Evolutionary conservation across 176 grass and related monocot species (phyloP).

Genomic region (Oryza punctata): DNA sequence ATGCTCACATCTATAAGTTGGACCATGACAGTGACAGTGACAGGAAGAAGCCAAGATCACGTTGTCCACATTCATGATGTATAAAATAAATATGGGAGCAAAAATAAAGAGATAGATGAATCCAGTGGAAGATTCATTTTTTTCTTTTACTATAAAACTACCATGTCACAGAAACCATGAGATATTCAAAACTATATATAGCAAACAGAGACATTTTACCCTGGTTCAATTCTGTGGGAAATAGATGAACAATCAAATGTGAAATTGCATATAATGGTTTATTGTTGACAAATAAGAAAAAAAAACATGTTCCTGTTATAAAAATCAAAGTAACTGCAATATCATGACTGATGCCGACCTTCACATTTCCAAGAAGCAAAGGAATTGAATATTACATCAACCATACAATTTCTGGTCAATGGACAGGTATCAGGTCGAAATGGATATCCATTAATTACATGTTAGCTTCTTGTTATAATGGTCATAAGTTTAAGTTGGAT

Average conservation of each 20-base stretch:
- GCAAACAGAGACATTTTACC: not conserved
- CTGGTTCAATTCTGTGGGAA: not conserved
- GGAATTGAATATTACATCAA: not conserved
- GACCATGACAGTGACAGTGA: not conserved
- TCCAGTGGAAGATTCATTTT: not conserved
- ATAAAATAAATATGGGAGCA: not conserved
- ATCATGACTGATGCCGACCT: not conserved
- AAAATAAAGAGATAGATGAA: not conserved
- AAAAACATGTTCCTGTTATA: too few species aligned
- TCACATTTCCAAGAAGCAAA: conserved; percentile 6
- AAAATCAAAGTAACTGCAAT: not conserved
- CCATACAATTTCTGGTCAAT: not conserved
- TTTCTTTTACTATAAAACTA: not conserved
- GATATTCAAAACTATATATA: not conserved
- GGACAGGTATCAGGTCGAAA: not conserved
- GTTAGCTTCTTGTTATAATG: not conserved
- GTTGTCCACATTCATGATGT: not conserved
- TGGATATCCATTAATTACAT: not conserved
- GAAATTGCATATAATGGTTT: not conserved
- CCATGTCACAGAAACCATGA: not conserved
- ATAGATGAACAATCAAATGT: not conserved
- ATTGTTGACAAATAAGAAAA: conserved; percentile 7
- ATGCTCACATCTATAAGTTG: not conserved
- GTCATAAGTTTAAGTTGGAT: not conserved
- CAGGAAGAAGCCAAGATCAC: not conserved